Conservation (phyloP, 2,329 filamentous ascomycete genomes). For the Colletotrichum paranaense region DNA sequence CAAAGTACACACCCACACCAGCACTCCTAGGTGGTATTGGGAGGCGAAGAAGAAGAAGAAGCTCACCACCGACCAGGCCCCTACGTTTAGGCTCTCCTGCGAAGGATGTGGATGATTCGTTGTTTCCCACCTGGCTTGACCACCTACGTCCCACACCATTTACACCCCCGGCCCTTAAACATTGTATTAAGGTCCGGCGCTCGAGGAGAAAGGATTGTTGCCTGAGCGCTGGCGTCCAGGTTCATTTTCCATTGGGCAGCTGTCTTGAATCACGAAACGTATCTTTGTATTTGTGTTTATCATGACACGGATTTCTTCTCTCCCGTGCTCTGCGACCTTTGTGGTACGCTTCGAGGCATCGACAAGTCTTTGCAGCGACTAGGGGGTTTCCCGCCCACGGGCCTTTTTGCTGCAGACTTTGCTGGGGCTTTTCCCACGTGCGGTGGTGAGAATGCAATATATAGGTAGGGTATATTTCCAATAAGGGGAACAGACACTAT, state of each 20-base stretch:
- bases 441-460: too few relatives aligned
- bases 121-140: background rate
- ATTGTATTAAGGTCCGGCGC: background rate
- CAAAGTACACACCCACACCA: background rate
- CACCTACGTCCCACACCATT: background rate
- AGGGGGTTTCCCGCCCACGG: too few relatives aligned
- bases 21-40: background rate
- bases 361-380: background rate
- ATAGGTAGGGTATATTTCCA: background rate
- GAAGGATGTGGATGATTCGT: background rate
- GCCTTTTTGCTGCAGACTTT: background rate
- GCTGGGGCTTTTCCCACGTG: background rate
- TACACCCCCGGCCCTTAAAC: background rate
- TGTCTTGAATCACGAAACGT: background rate
- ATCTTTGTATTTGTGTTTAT: background rate
- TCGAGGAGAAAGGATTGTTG: background rate
- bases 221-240: background rate
- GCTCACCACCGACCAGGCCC: background rate
- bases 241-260: background rate
- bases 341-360: background rate
- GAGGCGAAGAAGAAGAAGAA: background rate
- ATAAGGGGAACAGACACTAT: background rate
- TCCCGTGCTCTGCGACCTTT: background rate
- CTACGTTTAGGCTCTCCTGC: background rate
- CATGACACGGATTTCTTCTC: background rate